phyloP scores from a whole-genome alignment of 2,329 filamentous ascomycete genomes.

The Trichoderma afroharzianum region DNA sequence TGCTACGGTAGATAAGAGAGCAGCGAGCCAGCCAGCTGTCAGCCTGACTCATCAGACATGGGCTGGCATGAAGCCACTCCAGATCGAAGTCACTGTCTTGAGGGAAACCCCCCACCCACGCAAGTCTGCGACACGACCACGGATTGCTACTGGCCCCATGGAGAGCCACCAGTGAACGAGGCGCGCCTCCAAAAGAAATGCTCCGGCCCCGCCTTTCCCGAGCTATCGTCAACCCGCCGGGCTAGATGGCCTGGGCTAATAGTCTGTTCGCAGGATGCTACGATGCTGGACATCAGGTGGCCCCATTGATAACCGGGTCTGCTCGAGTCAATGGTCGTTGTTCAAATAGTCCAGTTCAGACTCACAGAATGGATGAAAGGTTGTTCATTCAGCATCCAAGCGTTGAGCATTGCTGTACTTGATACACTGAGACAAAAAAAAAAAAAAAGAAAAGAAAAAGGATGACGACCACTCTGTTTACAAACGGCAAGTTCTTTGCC shows the following conservation, averaged over 20 bases:
- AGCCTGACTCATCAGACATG: conserved; percentile 15
- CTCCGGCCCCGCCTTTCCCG: conserved; percentile 3
- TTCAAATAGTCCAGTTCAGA: not conserved
- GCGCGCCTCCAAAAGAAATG: not conserved
- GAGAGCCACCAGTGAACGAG: not conserved
- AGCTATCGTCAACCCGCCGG: not conserved
- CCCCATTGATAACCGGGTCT: conserved; percentile 1
- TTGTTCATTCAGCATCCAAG: not conserved
- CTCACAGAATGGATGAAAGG: not conserved
- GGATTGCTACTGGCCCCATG: not conserved
- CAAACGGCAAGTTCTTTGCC: conserved; percentile 7
- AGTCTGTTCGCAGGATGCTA: not conserved
- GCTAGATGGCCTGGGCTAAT: not conserved
- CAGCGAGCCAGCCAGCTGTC: conserved; percentile 1
- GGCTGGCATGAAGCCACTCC: not conserved
- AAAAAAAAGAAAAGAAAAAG: not conserved
- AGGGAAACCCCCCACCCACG: not conserved
- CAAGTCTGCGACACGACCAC: not conserved
- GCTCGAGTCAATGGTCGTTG: not conserved
- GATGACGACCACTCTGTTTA: conserved; percentile 1
- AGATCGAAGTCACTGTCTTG: not conserved
- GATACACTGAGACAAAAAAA: not conserved
- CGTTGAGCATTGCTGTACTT: not conserved
- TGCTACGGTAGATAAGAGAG: conserved; percentile 9
- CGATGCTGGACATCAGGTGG: not conserved